These are phyloP conservation scores for Leccinum subgranulosum DNA, from an alignment of 768 basidiomycete genomes.

Conservation along the genomic window DNA sequence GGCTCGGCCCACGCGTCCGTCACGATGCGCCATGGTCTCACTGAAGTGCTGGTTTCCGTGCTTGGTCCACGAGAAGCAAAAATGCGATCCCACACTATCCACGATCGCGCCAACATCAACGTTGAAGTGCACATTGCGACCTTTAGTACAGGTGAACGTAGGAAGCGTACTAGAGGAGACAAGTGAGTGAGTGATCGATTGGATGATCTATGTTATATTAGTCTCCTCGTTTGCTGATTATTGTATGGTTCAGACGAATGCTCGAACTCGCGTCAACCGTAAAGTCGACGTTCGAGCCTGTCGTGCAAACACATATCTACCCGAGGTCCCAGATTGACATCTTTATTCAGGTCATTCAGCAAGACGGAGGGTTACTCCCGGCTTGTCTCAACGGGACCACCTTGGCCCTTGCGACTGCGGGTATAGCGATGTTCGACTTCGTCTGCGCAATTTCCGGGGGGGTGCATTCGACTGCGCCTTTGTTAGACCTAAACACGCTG, in stretches of 20 bases:
- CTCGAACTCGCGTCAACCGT: constrained; percentile 84
- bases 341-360: constrained; percentile 87
- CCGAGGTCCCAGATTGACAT: constrained; percentile 95
- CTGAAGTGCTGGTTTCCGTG: constrained; percentile 82
- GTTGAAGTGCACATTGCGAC: constrained; percentile 86
- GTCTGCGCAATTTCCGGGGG: constrained; percentile 89
- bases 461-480: constrained; percentile 72
- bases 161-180: constrained; percentile 76
- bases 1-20: constrained; percentile 85
- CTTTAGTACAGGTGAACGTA: constrained; percentile 80
- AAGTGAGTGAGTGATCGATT: constrained; percentile 55
- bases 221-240: background rate
- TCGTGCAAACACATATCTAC: constrained; percentile 86
- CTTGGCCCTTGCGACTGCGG: constrained; percentile 84
- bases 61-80: constrained; percentile 91
- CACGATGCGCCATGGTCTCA: constrained; percentile 82
- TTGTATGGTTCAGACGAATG: constrained; percentile 56
- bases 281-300: constrained; percentile 94
- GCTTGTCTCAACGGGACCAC: constrained; percentile 95
- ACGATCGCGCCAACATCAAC: constrained; percentile 85
- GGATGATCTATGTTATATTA: background rate
- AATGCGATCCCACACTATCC: constrained; percentile 71
- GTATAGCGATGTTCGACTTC: constrained; percentile 88
- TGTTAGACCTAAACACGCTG: constrained; percentile 83
- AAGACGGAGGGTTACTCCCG: constrained; percentile 89